phyloP scores from a whole-genome alignment of 208 protist species.

The Wallacemonas sp. region DNA sequence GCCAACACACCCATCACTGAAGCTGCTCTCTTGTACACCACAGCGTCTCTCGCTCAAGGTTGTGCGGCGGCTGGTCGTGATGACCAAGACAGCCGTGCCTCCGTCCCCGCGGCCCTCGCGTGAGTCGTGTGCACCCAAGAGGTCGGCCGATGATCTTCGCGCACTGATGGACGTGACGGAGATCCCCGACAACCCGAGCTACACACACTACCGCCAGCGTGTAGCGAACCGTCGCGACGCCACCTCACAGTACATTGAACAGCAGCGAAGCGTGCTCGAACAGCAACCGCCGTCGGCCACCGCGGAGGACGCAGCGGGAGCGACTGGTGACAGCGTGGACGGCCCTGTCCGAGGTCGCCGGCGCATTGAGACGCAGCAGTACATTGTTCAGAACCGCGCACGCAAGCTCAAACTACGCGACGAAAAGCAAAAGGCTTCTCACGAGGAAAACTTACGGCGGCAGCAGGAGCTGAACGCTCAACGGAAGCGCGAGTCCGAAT shows the following conservation, averaged over 20 bases:
- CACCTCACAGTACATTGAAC: constrained; percentile 20
- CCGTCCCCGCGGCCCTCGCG: constrained; percentile 44
- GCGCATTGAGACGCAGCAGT: constrained; percentile 31
- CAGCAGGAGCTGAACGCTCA: neutral
- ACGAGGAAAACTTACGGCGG: constrained; percentile 17
- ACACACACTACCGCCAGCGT: constrained; percentile 72
- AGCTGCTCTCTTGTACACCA: constrained; percentile 64
- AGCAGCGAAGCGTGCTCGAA: constrained; percentile 1
- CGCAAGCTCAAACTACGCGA: constrained; percentile 50
- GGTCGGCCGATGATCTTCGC: constrained; percentile 52
- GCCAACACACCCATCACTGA: constrained; percentile 91
- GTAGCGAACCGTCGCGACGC: constrained; percentile 52
- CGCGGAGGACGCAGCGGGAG: neutral
- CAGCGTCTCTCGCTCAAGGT: constrained; percentile 89
- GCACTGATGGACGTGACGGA: constrained; percentile 62
- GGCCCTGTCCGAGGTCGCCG: neutral
- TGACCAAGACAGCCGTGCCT: constrained; percentile 48
- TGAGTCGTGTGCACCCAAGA: constrained; percentile 41
- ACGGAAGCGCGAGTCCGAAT: neutral
- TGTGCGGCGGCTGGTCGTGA: constrained; percentile 69
- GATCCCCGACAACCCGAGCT: constrained; percentile 65
- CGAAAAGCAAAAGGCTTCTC: constrained; percentile 53
- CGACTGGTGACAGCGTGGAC: neutral
- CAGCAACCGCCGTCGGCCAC: neutral
- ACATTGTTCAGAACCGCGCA: constrained; percentile 63